A percentile compares a stretch with the other conserved stretches of the same genome.
Evolutionary conservation across 2,329 filamentous ascomycete genomes (phyloP).

Genomic region (Neofusicoccum kwambonambiense): DNA sequence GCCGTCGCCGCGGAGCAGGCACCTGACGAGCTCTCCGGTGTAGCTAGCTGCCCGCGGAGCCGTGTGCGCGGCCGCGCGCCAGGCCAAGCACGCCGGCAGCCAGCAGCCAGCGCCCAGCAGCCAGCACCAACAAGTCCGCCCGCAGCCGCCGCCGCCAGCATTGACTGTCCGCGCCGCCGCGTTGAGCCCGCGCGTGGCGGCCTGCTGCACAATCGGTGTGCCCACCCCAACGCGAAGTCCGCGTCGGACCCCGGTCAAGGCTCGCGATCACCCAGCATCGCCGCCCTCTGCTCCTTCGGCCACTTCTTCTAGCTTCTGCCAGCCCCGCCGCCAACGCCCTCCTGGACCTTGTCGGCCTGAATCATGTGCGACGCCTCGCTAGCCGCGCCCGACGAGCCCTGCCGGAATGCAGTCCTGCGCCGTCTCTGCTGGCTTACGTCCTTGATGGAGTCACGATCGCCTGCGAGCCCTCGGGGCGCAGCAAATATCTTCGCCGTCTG

Average conservation of each 20-base stretch:
- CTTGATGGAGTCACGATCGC: slow-evolving; percentile 12
- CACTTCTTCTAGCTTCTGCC: slow-evolving; percentile 17
- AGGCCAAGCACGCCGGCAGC: not conserved
- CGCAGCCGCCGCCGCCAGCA: not conserved
- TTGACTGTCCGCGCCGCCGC: not conserved
- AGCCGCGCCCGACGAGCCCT: not conserved
- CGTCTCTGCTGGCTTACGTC: slow-evolving; percentile 8
- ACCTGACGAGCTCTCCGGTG: not conserved
- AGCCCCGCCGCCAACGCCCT: slow-evolving; percentile 7
- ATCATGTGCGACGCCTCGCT: slow-evolving; percentile 14
- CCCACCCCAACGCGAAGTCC: not conserved
- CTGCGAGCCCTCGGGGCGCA: not conserved
- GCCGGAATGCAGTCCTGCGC: slow-evolving; percentile 8
- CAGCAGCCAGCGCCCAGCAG: not conserved
- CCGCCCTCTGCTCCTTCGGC: slow-evolving; percentile 15
- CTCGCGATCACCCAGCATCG: slow-evolving; percentile 14
- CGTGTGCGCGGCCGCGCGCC: too few species aligned
- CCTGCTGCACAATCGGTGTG: not conserved
- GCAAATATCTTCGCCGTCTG: slow-evolving; percentile 9
- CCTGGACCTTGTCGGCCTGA: slow-evolving; percentile 13
- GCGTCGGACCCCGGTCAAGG: slow-evolving; percentile 6
- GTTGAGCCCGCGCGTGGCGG: not conserved
- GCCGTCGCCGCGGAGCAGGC: not conserved
- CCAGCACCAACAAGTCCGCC: not conserved
- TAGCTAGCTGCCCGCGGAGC: too few species aligned